Base-by-base conservation (phyloP, 75 land plant species). In the Azolla pinnata region DNA sequence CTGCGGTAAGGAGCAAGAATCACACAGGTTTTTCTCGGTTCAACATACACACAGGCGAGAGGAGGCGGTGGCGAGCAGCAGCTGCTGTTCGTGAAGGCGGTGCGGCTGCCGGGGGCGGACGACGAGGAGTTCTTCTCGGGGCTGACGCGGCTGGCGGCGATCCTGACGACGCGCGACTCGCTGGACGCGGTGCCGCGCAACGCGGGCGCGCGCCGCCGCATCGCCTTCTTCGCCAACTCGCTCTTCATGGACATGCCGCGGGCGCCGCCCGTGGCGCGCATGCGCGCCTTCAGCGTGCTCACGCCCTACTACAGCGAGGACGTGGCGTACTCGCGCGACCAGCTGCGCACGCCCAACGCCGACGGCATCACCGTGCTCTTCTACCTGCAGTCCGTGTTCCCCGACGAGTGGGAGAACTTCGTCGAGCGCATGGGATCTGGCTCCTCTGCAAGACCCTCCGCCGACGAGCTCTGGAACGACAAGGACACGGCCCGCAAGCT, bases 201-300 rank as follows among this genome's bases (percentile, higher is more conserved):
- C 44, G 25, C 73, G 42, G 79, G 73, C 29, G 76, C 79, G 40
- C 66, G 56, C 32, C 70, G 79, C 8, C 70, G 79, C 21, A 71
- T 76, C 53, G 47, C 79, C 27, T 76, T 76, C 42, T 76, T 72
- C 44, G 67, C 77, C 59, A 76, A 76, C 56, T 76, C 79, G 19
- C 66, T 76, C 35, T 76, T 76, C 55, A 76, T 76, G 79, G 73
- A 79, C 44, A 76, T 76, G 76, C 79, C 79, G 33, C 79, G 61
- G 48, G 79, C 79, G 1, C 57, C 70, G 29, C 54, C 64, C 48
- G 76, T 71, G 16, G 75, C 71, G 34, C 59, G 61, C 33, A 75
- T 75, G 78, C 38, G 64, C 52, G 57, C 78, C n/a, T 75, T 75
- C 46, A 75, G 78, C 55, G 78, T 75, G 31, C 53, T 75, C 42